Evolutionary conservation across 768 basidiomycete genomes (phyloP), one percentile per base, ranked within the genome.

Genomic region (Cytidiella melzeri): DNA sequence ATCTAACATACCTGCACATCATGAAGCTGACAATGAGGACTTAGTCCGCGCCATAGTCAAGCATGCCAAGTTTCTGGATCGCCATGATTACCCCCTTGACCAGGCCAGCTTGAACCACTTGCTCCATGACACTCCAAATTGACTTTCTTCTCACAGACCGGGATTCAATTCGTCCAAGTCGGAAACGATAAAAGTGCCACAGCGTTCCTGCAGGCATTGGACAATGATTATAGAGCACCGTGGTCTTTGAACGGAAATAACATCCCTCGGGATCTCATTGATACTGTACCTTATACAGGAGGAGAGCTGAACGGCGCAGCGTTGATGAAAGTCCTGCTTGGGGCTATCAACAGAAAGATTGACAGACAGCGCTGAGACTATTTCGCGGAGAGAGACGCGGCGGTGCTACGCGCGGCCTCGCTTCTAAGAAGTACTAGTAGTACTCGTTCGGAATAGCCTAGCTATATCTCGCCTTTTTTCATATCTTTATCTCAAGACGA

Each of bases 141-240:
- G 15, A 42, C 23, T n/a, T n/a, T 45, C 27, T 23, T n/a, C n/a
- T 28, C 15, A n/a, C 59, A 85, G 75, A 68, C 84, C n/a, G 81
- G 84, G 0, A 75, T 86, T 23, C 83, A 85, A 54, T 84, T 89
- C 44, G 75, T 89, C 1, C 87, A 87, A 61, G 77, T 88, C 30
- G 86, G 86, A 4, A 61, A 76, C 53, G 62, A 60, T 56, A 61
- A 49, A 30, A 56, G 44, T 40, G 69, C 80, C 39, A 55, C 71
- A 3, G 66, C 64, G 57, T 83, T 61, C 55, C 69, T 80, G 41
- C 61, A 69, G 48, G 66, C 75, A 47, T 68, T 87, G 11, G 87
- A 88, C 54, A 75, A 86, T 55, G n/a, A n/a, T n/a, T n/a, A n/a
- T n/a, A n/a, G n/a, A n/a, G n/a, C n/a, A n/a, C n/a, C n/a, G n/a